A percentile compares a stretch with the other conserved stretches of the same genome.
phyloP scores from a whole-genome alignment of 208 protist species.

The Acanthamoeba lenticulata region DNA sequence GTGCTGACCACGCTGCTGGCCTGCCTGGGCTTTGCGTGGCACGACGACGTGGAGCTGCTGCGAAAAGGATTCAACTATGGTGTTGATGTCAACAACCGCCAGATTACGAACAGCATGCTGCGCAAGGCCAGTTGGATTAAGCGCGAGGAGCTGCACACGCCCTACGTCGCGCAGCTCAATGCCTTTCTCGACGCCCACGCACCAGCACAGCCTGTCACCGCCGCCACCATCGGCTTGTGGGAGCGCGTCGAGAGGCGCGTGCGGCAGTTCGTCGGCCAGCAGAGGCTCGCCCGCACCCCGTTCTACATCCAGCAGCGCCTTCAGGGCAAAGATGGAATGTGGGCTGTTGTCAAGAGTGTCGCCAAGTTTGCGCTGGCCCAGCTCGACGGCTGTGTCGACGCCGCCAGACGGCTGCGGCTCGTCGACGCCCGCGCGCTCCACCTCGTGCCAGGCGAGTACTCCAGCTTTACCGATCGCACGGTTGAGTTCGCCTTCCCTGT shows the following conservation, averaged over 20 bases:
- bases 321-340: neutral
- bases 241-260: neutral
- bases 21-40: neutral
- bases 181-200: too few species aligned
- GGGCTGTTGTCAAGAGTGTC: too few species aligned
- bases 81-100: neutral
- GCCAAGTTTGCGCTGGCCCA: neutral
- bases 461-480: neutral
- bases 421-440: neutral
- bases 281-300: neutral
- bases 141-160: neutral
- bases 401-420: neutral
- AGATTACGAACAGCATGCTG: neutral
- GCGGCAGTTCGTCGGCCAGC: neutral
- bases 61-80: neutral
- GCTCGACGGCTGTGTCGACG: neutral
- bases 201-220: too few species aligned
- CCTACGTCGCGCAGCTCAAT: neutral
- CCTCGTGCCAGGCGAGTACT: neutral
- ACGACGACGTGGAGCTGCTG: neutral
- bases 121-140: neutral
- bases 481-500: neutral
- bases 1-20: neutral
- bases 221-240: too few species aligned
- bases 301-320: neutral